phyloP scores from a whole-genome alignment of 352 stramenopile genomes.

The Plasmopara muralis region DNA sequence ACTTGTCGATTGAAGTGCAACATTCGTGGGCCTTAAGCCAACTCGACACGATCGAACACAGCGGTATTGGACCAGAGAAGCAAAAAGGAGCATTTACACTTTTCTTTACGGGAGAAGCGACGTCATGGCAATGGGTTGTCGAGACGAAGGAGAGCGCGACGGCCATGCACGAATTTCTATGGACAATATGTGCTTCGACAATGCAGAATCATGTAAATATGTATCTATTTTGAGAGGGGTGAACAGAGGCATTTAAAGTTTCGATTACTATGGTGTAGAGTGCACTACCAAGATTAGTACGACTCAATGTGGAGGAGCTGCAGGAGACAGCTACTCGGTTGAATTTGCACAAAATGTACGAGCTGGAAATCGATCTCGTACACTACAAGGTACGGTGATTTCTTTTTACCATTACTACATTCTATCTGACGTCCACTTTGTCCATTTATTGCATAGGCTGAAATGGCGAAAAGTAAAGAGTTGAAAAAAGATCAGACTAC shows the following conservation, averaged over 20 bases:
- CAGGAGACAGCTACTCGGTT: conserved; percentile 44
- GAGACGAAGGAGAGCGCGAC: conserved; percentile 38
- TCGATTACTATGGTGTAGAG: too few species aligned
- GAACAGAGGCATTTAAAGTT: too few species aligned
- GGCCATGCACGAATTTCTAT: conserved; percentile 72
- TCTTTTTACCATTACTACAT: conserved; percentile 3
- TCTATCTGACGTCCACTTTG: too few species aligned
- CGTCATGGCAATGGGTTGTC: conserved; percentile 53
- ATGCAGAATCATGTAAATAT: conserved; percentile 16
- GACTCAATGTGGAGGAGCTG: conserved; percentile 52
- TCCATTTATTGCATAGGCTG: too few species aligned
- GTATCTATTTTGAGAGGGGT: too few species aligned
- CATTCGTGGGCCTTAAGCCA: conserved; percentile 51
- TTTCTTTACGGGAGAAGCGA: conserved; percentile 39
- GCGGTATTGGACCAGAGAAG: conserved; percentile 34
- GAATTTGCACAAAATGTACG: conserved; percentile 52
- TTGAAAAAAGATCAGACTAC: too few species aligned
- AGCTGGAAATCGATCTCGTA: conserved; percentile 57
- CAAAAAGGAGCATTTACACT: conserved; percentile 22
- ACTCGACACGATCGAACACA: conserved; percentile 57
- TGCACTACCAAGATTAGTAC: too few species aligned
- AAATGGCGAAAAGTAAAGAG: too few species aligned
- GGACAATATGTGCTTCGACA: conserved; percentile 51
- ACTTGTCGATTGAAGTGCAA: conserved; percentile 57
- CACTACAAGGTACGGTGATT: conserved; percentile 30